Percentiles rank a stretch among this genome's conserved stretches.
These are phyloP conservation scores for Penicillium sp. DNA, from an alignment of 2,329 filamentous ascomycete genomes.

Conservation along the genomic window DNA sequence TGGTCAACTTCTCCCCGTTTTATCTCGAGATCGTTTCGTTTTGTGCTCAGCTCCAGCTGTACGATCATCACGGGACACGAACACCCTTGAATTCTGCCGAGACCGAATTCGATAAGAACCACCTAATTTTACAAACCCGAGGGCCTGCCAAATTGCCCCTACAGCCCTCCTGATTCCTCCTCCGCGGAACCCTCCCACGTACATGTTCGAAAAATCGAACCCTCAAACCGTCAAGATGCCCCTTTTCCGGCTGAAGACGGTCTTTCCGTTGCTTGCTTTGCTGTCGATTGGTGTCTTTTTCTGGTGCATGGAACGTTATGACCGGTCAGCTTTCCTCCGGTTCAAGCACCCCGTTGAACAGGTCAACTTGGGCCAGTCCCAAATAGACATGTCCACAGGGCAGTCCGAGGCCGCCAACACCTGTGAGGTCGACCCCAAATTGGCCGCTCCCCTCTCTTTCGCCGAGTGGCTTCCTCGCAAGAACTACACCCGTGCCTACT, in stretches of 20 bases:
- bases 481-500: slow-evolving; percentile 46
- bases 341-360: slow-evolving; percentile 39
- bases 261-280: slow-evolving; percentile 40
- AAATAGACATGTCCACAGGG: slow-evolving; percentile 13
- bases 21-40: background rate
- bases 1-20: background rate
- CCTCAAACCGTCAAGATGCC: slow-evolving; percentile 38
- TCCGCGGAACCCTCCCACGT: slow-evolving; percentile 9
- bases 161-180: background rate
- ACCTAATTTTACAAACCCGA: background rate
- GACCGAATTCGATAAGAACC: slow-evolving; percentile 1
- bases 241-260: slow-evolving; percentile 40
- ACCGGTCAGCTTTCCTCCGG: slow-evolving; percentile 36
- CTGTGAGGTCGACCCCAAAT: slow-evolving; percentile 37
- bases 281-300: slow-evolving; percentile 43
- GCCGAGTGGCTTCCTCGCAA: slow-evolving; percentile 45
- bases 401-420: slow-evolving; percentile 16
- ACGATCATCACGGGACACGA: slow-evolving; percentile 12
- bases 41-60: slow-evolving; percentile 8
- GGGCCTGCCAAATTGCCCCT: slow-evolving; percentile 1
- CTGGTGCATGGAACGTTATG: slow-evolving; percentile 42
- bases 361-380: slow-evolving; percentile 20
- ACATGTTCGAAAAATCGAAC: slow-evolving; percentile 34
- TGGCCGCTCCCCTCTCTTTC: slow-evolving; percentile 38
- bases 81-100: background rate